Base-by-base conservation (phyloP, 1,284 basidiomycete genomes). In the Cutaneotrichosporon curvatum region DNA sequence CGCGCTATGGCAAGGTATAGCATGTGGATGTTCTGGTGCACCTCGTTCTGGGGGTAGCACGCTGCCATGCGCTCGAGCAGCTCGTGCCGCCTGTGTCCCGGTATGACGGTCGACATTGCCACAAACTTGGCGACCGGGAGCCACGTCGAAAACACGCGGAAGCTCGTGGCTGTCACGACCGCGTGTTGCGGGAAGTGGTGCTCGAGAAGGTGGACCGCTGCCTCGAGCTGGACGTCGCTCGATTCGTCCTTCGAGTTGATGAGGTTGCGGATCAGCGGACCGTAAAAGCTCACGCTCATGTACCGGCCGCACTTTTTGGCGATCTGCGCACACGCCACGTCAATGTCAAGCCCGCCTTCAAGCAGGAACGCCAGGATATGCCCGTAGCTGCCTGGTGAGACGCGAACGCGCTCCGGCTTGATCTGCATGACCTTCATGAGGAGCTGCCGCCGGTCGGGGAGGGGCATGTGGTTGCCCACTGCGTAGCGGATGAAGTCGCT, bases 291-390 rank as follows among this genome's bases (percentile, higher is more conserved):
- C n/a, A 8, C 15, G 4, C 19, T 4, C 28, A 4, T 16, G 6
- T 30, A n/a, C 15, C 14, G 9, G 4, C 23, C 31, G 19, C 36
- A 18, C 16, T 23, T 25, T 23, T 19, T 11, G 16, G 3, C 25
- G 14, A 47, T 10, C 8, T 20, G n/a, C 18, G 25, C 25, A 16
- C 32, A 32, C 18, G 45, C 38, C 5, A 16, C 15, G 2, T 19
- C 22, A 16, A 51, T 15, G 7, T 31, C 15, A 18, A 36, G 8
- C 2, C 37, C 38, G 5, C 39, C 37, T 15, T 44, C 39, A 23
- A 51, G 50, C n/a, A 47, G 23, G 34, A 51, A 43, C 5, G 28
- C n/a, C 5, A 47, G 38, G 4, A 51, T 21, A 5, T 12, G 33
- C 2, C 45, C 45, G 30, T 40, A 42, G 14, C 12, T 15, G 10